Evolutionary conservation across 2,329 filamentous ascomycete genomes (phyloP), one percentile per base, ranked within the genome.

Genomic region (Aspergillus sp.): DNA sequence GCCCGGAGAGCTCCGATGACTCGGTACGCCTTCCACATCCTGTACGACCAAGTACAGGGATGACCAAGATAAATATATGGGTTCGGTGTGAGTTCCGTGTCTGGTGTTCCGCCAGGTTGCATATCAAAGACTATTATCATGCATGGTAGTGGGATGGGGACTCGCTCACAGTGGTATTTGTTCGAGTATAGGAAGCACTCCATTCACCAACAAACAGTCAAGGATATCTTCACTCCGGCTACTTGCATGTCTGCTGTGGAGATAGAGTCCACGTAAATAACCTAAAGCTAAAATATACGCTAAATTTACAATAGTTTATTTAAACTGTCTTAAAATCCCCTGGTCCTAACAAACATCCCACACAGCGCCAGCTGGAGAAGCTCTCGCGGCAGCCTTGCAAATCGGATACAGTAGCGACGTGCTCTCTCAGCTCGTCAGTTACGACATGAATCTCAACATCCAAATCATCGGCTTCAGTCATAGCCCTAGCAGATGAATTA

Each of bases 381-480:
- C 44, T 24, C 45, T 54, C 17, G 52, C 22, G 24, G 48, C 52
- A 32, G 48, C 48, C 16, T 36, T 54, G 32, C 11, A 54, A 54
- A 33, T 45, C 35, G 48, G 52, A 48, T 54, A 50, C 44, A 47
- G 32, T 32, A 20, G 44, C 36, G 24, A 43, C 13, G 26, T 54
- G 16, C 19, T 54, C 45, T 54, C 44, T 17, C 38, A 54, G 22
- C 17, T 51, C 48, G 36, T 54, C 30, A 41, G 45, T 17, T 51
- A 54, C 38, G 16, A 30, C 14, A 6, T 35, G n/a, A 22, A 51
- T 35, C 22, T 54, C 43, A 51, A 54, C 48, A 17, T 44, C 26
- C 11, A 19, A 20, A 44, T 54, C 30, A 26, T 45, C n/a, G 38
- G 48, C 47, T 48, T 16, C 24, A 40, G 46, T 4, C 32, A 47